Base-by-base conservation (phyloP, 208 protist genomes). In the Leishmania aethiopica region DNA sequence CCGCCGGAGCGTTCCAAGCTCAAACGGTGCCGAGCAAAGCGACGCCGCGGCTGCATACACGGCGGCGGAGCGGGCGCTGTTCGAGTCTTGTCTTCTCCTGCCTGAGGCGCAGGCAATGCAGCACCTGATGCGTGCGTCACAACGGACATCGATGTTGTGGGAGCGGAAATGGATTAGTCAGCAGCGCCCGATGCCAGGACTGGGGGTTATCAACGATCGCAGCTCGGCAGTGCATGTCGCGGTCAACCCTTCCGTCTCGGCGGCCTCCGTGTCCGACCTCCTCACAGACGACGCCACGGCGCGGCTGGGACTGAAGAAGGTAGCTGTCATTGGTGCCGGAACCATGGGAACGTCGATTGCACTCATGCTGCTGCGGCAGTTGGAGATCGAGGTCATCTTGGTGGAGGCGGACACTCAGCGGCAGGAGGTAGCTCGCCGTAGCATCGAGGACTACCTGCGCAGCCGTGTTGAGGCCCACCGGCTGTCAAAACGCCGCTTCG, bases 251-350 rank as follows among this genome's bases (percentile, higher is more conserved):
- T 17, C 51, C n/a, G 42, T 7, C 67, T 45, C 28, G 47, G 35
- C 60, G n/a, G 55, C 60, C 57, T 6, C 57, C 19, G 75, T 47
- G 35, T n/a, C 2, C 25, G 57, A 64, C 53, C 57, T 59, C 13
- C 1, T 6, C 40, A 11, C 75, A 15, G 55, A 45, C 3, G 62
- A 79, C 47, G 15, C n/a, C 35, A 42, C 76, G 42, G 40, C 17
- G 62, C 42, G 8, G 49, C 40, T 79, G 32, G 72, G 71, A 17
- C 60, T 96, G 45, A 80, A 83, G 15, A 78, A 66, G 13, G 81
- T 96, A 4, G 90, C 83, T 51, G 88, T 99, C 47, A 87, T 99
- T 64, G 96, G 97, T 35, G 92, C 92, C 32, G 95, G 95, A 25
- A 90, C 89, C 28, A 90, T 98, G 83, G 96, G 95, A 51, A 88